A percentile compares a stretch with the other conserved stretches of the same genome.
Conservation (phyloP, 148 eudicot genomes). For the Vaccinium darrowii region DNA sequence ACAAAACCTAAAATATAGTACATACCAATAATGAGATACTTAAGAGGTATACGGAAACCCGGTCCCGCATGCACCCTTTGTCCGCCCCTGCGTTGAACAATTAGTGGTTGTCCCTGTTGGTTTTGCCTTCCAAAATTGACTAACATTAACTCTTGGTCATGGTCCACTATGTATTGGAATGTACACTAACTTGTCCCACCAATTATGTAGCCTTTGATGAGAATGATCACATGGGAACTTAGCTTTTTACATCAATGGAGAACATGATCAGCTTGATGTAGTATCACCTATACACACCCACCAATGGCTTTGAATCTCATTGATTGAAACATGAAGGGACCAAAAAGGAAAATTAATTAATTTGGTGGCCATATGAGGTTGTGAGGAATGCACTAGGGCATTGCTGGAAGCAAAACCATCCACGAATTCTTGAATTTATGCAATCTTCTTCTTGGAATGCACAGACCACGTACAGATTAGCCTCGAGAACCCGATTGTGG, state of each 20-base stretch:
- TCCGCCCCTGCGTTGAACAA: not conserved
- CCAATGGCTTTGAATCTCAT: not conserved
- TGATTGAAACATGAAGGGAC: not conserved
- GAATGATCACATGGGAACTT: not conserved
- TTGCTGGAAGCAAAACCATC: not conserved
- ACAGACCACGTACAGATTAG: too few relatives aligned
- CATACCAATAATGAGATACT: too few relatives aligned
- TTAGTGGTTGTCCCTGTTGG: not conserved
- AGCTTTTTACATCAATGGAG: not conserved
- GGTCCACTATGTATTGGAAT: constrained; percentile 1
- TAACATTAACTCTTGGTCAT: not conserved
- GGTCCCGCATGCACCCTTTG: too few relatives aligned
- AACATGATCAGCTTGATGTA: not conserved
- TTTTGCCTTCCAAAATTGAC: not conserved
- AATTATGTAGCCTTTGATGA: constrained; percentile 7
- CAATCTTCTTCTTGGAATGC: too few relatives aligned
- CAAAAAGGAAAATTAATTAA: not conserved
- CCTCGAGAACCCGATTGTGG: too few relatives aligned
- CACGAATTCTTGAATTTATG: too few relatives aligned
- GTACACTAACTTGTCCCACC: not conserved
- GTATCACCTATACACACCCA: not conserved
- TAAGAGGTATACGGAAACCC: too few relatives aligned
- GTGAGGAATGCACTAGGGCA: not conserved
- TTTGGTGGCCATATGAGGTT: not conserved
- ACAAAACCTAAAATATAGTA: too few relatives aligned